Percentiles rank a stretch among this genome's conserved stretches.
Evolutionary conservation across 441 rosid species (phyloP).

Genomic region (Gossypium laxum): DNA sequence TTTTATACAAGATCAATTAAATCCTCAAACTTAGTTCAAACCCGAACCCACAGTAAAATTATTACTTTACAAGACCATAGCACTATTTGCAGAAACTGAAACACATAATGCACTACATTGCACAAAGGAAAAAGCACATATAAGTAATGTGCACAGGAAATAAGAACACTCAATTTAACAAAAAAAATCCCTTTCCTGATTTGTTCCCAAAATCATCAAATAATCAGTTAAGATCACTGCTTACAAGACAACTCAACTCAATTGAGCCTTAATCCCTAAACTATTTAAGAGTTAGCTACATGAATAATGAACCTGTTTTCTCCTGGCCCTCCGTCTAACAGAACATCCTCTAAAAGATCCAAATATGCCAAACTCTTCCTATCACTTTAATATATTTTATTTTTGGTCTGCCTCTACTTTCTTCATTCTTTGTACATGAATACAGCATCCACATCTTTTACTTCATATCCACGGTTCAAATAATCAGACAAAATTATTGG

Average conservation of each 20-base stretch:
- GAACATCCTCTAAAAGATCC: not conserved
- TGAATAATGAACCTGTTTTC: not conserved
- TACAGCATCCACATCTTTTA: not conserved
- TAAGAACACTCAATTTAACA: not conserved
- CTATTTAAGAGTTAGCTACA: constrained; percentile 1
- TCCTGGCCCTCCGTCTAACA: not conserved
- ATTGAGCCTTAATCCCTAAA: not conserved
- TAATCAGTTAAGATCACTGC: not conserved
- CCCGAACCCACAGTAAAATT: not conserved
- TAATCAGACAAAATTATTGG: not conserved
- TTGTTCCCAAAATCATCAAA: not conserved
- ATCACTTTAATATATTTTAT: not conserved
- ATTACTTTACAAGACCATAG: not conserved
- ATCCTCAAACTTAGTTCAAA: constrained; percentile 2
- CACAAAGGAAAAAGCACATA: constrained; percentile 4
- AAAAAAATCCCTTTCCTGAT: not conserved
- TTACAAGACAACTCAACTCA: constrained; percentile 11
- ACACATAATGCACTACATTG: not conserved
- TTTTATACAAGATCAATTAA: not conserved
- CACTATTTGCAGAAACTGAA: constrained; percentile 1
- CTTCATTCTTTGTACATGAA: not conserved
- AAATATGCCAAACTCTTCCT: not conserved
- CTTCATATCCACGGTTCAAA: not conserved
- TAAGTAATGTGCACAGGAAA: not conserved
- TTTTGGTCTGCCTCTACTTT: not conserved